Evolutionary conservation across 371 early-diverging fungal genomes (phyloP).

Genomic region (Actinomortierella ambigua): DNA sequence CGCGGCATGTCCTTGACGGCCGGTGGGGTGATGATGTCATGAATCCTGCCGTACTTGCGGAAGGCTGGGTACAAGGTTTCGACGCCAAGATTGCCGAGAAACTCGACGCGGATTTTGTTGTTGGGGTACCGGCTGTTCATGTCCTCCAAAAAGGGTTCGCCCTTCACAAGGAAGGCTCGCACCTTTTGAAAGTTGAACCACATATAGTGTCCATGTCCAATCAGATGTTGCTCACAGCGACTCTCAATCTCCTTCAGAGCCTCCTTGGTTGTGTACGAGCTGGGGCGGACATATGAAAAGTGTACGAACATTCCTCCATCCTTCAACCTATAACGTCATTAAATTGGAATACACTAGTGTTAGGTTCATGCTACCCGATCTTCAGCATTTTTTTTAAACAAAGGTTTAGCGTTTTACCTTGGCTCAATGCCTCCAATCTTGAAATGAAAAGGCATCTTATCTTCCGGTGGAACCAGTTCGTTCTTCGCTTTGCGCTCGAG

Average conservation of each 20-base stretch:
- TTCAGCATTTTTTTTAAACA: too few relatives aligned
- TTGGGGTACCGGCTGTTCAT: conserved; percentile 79
- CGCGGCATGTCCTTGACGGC: conserved; percentile 76
- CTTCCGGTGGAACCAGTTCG: conserved; percentile 47
- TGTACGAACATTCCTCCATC: conserved; percentile 64
- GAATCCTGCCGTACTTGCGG: conserved; percentile 82
- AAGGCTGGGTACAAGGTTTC: conserved; percentile 79
- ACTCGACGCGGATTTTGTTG: conserved; percentile 33
- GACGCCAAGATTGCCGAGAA: conserved; percentile 47
- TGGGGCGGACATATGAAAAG: conserved; percentile 48
- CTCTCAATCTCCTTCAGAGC: conserved; percentile 47
- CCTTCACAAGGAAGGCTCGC: conserved; percentile 71
- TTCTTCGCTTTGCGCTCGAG: conserved; percentile 45
- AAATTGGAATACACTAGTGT: neutral
- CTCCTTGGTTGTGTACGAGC: conserved; percentile 37
- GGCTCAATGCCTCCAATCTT: conserved; percentile 53
- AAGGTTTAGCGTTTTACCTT: too few relatives aligned
- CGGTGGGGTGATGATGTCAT: conserved; percentile 72
- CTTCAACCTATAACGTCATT: conserved; percentile 24
- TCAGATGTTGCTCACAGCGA: conserved; percentile 46
- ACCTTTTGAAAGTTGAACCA: conserved; percentile 68
- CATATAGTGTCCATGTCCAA: conserved; percentile 49
- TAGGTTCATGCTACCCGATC: neutral
- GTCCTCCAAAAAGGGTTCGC: conserved; percentile 89
- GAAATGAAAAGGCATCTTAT: conserved; percentile 52